phyloP scores from a whole-genome alignment of 1,284 basidiomycete genomes.

The Microbotryum scabiosae region DNA sequence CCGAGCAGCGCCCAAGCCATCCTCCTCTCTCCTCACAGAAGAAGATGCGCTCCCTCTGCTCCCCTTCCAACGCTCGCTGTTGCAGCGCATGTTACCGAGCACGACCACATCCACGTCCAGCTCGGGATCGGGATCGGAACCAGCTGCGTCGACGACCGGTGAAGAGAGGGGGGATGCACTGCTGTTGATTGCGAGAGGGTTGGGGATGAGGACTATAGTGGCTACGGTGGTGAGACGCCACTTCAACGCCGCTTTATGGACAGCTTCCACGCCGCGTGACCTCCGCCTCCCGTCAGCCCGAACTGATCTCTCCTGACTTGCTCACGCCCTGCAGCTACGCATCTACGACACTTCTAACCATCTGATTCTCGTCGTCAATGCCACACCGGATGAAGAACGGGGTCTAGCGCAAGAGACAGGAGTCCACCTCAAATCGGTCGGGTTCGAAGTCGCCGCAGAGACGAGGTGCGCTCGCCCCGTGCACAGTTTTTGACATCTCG shows the following conservation, averaged over 20 bases:
- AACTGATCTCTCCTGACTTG: not conserved
- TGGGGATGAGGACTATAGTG: conserved; percentile 70
- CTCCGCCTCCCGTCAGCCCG: too few species aligned
- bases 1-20: too few species aligned
- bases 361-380: conserved; percentile 73
- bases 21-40: not conserved
- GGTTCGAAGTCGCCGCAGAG: conserved; percentile 68
- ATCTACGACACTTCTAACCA: conserved; percentile 84
- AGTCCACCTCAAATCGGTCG: conserved; percentile 71
- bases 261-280: too few species aligned
- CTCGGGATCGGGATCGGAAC: too few species aligned
- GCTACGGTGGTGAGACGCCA: conserved; percentile 53
- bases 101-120: not conserved
- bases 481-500: not conserved
- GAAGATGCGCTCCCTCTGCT: conserved; percentile 14
- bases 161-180: conserved; percentile 48
- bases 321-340: conserved; percentile 48
- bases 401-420: conserved; percentile 88
- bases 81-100: conserved; percentile 21
- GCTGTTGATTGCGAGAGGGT: conserved; percentile 72
- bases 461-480: conserved; percentile 1
- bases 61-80: conserved; percentile 30
- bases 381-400: conserved; percentile 73
- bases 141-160: too few species aligned
- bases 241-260: too few species aligned